A percentile compares a stretch with the other conserved stretches of the same genome.
Evolutionary conservation across 148 eudicot genomes (phyloP).

Genomic region (Diospyros kaki): DNA sequence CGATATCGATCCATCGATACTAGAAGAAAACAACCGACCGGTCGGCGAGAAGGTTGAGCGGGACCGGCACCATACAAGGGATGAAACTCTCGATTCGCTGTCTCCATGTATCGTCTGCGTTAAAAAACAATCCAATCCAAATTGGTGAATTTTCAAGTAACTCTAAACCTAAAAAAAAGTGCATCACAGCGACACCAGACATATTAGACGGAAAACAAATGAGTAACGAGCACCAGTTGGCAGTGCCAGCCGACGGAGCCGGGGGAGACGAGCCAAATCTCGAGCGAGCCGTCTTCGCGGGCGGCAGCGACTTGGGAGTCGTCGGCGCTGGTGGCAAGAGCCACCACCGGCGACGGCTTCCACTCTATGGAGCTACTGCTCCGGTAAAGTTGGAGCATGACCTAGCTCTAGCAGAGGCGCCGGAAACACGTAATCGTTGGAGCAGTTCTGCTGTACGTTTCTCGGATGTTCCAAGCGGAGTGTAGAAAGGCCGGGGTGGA

Average conservation of each 20-base stretch:
- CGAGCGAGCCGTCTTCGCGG: constrained; percentile 86
- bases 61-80: constrained; percentile 74
- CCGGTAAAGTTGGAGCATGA: no score
- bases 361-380: constrained; percentile 43
- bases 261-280: constrained; percentile 97
- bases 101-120: constrained; percentile 76
- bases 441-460: no score
- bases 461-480: no score
- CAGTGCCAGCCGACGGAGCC: constrained; percentile 97
- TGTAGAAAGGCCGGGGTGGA: no score
- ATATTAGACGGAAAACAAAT: not conserved
- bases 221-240: constrained; percentile 49
- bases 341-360: constrained; percentile 69
- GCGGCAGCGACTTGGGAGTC: constrained; percentile 87
- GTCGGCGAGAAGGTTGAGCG: constrained; percentile 25
- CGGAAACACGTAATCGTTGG: no score
- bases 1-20: constrained; percentile 76
- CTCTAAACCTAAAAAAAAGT: constrained; percentile 1
- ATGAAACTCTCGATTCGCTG: constrained; percentile 53
- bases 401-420: no score
- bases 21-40: constrained; percentile 76
- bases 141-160: not conserved
- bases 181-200: not conserved
- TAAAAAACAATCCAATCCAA: not conserved
- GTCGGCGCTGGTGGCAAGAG: constrained; percentile 81